Base-by-base conservation (phyloP, 2,329 filamentous ascomycete genomes). In the Karstenula rhodostoma region DNA sequence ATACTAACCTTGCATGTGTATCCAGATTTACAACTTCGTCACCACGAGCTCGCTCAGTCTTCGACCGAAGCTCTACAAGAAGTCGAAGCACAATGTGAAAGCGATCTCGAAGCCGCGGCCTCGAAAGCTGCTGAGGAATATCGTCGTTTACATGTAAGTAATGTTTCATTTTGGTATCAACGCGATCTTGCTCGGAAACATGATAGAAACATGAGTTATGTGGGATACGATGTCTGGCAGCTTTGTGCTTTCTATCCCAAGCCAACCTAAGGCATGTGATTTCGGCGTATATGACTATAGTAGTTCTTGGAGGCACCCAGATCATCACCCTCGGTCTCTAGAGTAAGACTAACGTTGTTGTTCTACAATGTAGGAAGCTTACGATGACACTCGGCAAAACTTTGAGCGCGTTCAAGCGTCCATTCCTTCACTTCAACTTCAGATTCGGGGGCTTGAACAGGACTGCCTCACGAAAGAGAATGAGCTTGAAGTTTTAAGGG, bases 401-500 rank as follows among this genome's bases (percentile, higher is more conserved):
- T 43, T 72, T 1, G 48, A 69, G 15, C 42, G 37, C 49, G 57
- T 69, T 10, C 69, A 71, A 47, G 56, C 42, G 1, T 61, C 61
- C 3, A 57, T 73, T 6, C 64, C 63, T 2, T 48, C 62, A 7
- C 58, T 76, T 2, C 65, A 74, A 49, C 40, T 46, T 2, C 69
- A 63, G 49, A 61, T 70, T 5, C 61, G 71, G 40, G 65, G 73
- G 47, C 72, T 77, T 17, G 62, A 62, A n/a, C 59, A 72, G 2
- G 56, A 67, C 4, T 74, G 68, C 33, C 57, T 60, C 23, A 66
- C 72, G 42, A 75, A 77, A 49, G 72, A 76, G 22, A 67, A 69
- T 29, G 70, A 75, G 57, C 58, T 77, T 0, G 60, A 73, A 9
- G 71, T 70, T 27, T 55, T 75, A 2, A 68, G 62, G 53, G 64